Evolutionary conservation across 78 protist species (phyloP), one percentile per base, ranked within the genome.

Genomic region (Dictyostelium purpureum): DNA sequence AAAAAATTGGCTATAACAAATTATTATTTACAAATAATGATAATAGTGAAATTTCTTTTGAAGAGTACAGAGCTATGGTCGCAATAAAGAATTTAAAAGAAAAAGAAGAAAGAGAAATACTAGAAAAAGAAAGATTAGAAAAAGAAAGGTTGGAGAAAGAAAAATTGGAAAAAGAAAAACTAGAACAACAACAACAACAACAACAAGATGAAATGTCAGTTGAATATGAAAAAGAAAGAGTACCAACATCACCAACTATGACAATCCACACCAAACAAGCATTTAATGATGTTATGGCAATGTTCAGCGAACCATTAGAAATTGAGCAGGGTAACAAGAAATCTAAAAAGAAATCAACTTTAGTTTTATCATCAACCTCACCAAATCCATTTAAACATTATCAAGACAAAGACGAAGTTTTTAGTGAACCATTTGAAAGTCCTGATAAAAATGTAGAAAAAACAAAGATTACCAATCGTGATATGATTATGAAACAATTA

Each of bases 211-310:
- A 35, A 42, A 71, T 35, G 56, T 87, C 69, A 37, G 51, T 70
- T 77, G 0, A 63, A 11, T 47, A 66, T 28, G 63, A 47, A 14
- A 38, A 45, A 63, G 6, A 40, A 59, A 43, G 24, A 28, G n/a
- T 10, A 11, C 66, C 79, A 35, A 78, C 88, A 7, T 79, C 89
- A 7, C 89, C 89, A 61, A 79, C 94, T n/a, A 90, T 90, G 89
- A 90, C 94, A 4, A 79, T 79, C 18, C 75, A 78, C 21, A 79
- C 94, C 7, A 79, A 81, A 61, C 63, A 79, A 40, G 94, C 94
- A 4, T 75, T 90, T 12, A 54, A 90, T 18, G 67, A 57, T 67
- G 94, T 90, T 24, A 81, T 90, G 87, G 80, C 88, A 45, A 75
- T 77, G 94, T 90, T 90, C 59, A 54, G 57, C 19, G 74, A 75